Percentiles rank a stretch among this genome's conserved stretches.
Evolutionary conservation across 2,329 filamentous ascomycete genomes (phyloP).

Genomic region (Clarireedia homoeocarpa): DNA sequence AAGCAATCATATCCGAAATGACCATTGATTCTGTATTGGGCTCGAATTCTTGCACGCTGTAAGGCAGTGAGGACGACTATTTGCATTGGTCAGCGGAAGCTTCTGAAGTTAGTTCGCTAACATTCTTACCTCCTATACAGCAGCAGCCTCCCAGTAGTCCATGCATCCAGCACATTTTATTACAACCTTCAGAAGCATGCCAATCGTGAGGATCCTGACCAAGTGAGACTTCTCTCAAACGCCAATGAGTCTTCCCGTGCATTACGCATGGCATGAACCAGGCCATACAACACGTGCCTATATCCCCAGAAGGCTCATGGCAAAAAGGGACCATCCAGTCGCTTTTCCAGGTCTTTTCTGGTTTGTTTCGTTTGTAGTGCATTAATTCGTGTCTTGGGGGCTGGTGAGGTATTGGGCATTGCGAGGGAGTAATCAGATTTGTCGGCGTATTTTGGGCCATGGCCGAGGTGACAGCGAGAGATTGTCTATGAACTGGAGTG

Average conservation of each 20-base stretch:
- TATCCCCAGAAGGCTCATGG: constrained; percentile 25
- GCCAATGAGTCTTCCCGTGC: constrained; percentile 36
- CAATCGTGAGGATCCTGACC: constrained; percentile 34
- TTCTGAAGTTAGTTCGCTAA: too few relatives aligned
- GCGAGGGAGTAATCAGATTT: neutral
- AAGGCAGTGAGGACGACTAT: constrained; percentile 6
- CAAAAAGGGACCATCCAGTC: constrained; percentile 35
- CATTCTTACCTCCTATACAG: neutral
- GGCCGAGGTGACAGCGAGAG: neutral
- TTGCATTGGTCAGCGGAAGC: neutral
- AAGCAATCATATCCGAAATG: constrained; percentile 30
- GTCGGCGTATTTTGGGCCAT: neutral
- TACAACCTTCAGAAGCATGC: constrained; percentile 29
- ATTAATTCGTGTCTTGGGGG: neutral
- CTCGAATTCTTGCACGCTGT: constrained; percentile 31
- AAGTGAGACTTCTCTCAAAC: constrained; percentile 31
- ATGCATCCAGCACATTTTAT: constrained; percentile 32
- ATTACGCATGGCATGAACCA: constrained; percentile 33
- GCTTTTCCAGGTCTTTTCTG: constrained; percentile 2
- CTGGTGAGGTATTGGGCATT: constrained; percentile 1
- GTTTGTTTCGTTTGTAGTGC: constrained; percentile 1
- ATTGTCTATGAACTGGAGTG: constrained; percentile 4
- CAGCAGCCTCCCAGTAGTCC: constrained; percentile 11
- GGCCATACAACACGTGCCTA: constrained; percentile 25
- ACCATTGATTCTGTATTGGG: constrained; percentile 36